Conservation (phyloP, 306 rosid species). For the Castanea crenata region DNA sequence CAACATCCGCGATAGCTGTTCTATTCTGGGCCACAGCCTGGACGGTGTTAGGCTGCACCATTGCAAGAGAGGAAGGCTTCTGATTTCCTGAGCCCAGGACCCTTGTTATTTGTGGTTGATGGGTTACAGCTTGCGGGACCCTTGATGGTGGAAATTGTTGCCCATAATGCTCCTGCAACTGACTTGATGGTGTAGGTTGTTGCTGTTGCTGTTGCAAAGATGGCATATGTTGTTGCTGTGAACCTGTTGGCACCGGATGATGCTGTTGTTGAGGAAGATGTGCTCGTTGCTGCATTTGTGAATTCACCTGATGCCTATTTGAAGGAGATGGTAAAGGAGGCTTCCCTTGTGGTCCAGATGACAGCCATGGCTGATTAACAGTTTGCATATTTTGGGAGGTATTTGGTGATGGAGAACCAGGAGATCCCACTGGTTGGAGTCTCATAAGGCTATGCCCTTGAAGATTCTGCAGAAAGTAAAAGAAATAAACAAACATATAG, state of each 20-base stretch:
- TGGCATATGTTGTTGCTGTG: slow-evolving; percentile 24
- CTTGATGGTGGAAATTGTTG: slow-evolving; percentile 61
- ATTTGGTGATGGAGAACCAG: slow-evolving; percentile 57
- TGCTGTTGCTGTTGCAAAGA: slow-evolving; percentile 44
- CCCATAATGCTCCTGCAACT: slow-evolving; percentile 61
- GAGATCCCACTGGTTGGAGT: slow-evolving; percentile 59
- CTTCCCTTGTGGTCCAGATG: slow-evolving; percentile 82
- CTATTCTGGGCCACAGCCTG: slow-evolving; percentile 52
- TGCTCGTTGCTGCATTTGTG: slow-evolving; percentile 69
- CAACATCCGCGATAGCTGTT: slow-evolving; percentile 45
- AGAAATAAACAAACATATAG: slow-evolving; percentile 16
- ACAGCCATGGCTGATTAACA: slow-evolving; percentile 86
- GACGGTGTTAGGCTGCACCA: slow-evolving; percentile 46
- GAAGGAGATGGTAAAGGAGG: slow-evolving; percentile 84
- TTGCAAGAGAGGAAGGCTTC: slow-evolving; percentile 57
- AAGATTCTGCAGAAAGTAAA: slow-evolving; percentile 52
- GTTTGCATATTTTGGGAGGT: slow-evolving; percentile 62
- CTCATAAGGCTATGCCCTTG: slow-evolving; percentile 80
- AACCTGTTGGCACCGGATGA: slow-evolving; percentile 11
- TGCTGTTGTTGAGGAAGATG: slow-evolving; percentile 64
- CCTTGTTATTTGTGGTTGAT: slow-evolving; percentile 70
- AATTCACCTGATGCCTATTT: slow-evolving; percentile 69
- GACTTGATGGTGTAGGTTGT: slow-evolving; percentile 58
- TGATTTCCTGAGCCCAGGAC: slow-evolving; percentile 56
- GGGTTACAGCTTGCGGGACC: slow-evolving; percentile 53